These are phyloP conservation scores for Fusarium torulosum DNA, from an alignment of 2,329 filamentous ascomycete genomes.

Conservation along the genomic window DNA sequence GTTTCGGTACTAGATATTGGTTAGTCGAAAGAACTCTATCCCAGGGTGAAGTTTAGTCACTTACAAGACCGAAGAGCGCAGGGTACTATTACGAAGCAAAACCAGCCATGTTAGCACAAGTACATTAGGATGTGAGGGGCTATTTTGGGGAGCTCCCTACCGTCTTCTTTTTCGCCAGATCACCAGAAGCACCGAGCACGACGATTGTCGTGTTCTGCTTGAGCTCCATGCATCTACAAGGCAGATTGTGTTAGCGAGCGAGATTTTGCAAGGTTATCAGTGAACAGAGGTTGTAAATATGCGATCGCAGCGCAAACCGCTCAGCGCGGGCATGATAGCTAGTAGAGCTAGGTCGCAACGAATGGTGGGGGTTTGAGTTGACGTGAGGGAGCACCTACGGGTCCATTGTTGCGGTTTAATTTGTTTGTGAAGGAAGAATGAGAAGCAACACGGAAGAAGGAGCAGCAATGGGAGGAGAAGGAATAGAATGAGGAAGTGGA, in stretches of 20 bases:
- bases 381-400: conserved; percentile 43
- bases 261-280: conserved; percentile 3
- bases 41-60: conserved; percentile 54
- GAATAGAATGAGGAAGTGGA: conserved; percentile 27
- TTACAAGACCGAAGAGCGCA: conserved; percentile 95
- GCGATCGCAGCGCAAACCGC: conserved; percentile 34
- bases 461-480: conserved; percentile 8
- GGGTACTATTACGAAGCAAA: conserved; percentile 75
- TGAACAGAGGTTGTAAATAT: conserved; percentile 1
- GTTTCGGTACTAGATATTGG: conserved; percentile 82
- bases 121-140: conserved; percentile 23
- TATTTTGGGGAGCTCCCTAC: conserved; percentile 63
- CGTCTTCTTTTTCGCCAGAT: conserved; percentile 99
- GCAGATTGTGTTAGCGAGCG: conserved; percentile 28
- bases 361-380: conserved; percentile 45
- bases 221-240: conserved; percentile 79
- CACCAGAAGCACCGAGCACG: conserved; percentile 95
- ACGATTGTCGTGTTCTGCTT: conserved; percentile 99
- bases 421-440: conserved; percentile 22
- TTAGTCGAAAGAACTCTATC: conserved; percentile 20
- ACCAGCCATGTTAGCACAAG: conserved; percentile 42
- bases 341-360: conserved; percentile 17
- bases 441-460: conserved; percentile 17
- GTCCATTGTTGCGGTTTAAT: conserved; percentile 45
- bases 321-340: conserved; percentile 40